phyloP scores from a whole-genome alignment of 768 basidiomycete species.

The Suillus subalutaceus region DNA sequence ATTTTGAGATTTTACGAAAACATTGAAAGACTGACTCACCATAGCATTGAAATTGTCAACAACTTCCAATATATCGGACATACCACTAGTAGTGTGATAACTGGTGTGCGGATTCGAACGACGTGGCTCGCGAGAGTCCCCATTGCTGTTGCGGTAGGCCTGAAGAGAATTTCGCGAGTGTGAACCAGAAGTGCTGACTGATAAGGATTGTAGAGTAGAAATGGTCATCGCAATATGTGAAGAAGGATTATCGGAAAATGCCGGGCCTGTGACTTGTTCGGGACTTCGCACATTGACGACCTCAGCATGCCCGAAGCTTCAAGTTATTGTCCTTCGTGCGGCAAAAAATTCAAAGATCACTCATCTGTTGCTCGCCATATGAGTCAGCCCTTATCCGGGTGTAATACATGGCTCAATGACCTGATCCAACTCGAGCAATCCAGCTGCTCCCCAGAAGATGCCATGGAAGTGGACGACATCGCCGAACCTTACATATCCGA shows the following conservation, averaged over 20 bases:
- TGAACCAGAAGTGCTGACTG: neutral
- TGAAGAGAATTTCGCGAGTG: neutral
- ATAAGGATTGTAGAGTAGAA: neutral
- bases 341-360: neutral
- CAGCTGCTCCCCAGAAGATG: neutral
- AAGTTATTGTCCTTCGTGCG: neutral
- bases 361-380: neutral
- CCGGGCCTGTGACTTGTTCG: neutral
- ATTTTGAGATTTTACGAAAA: too few relatives aligned
- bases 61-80: neutral
- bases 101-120: neutral
- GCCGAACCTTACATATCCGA: neutral
- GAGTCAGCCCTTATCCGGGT: neutral
- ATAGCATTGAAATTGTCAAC: constrained; percentile 1
- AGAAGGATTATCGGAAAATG: neutral
- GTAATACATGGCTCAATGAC: neutral
- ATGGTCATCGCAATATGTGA: neutral
- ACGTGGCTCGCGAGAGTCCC: neutral
- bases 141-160: neutral
- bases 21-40: neutral
- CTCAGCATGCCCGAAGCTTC: neutral
- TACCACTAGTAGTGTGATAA: neutral
- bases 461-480: neutral
- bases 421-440: neutral
- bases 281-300: neutral